phyloP scores from a whole-genome alignment of 176 grass and related monocot species.

The Avena insularis region DNA sequence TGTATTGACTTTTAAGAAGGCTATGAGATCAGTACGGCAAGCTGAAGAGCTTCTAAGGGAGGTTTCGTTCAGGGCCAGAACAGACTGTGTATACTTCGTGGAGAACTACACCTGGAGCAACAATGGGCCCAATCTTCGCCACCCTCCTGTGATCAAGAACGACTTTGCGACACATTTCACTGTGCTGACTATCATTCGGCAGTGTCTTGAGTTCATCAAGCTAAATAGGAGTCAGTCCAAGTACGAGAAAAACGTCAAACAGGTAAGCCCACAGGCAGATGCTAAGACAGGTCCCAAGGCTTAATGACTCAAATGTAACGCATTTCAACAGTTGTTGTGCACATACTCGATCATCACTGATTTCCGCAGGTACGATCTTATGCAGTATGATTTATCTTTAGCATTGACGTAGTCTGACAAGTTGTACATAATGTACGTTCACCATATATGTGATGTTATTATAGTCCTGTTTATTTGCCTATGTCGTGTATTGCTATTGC shows the following conservation, averaged over 20 bases:
- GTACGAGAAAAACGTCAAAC: constrained; percentile 2
- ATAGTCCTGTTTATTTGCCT: constrained; percentile 28
- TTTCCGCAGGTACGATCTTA: constrained; percentile 22
- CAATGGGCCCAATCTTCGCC: constrained; percentile 49
- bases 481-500: constrained; percentile 12
- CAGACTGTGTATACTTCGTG: constrained; percentile 84
- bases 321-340: constrained; percentile 24
- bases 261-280: not conserved
- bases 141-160: constrained; percentile 65
- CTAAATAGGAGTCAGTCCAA: constrained; percentile 61
- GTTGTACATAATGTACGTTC: constrained; percentile 27
- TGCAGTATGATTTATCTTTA: constrained; percentile 35
- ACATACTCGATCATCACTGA: constrained; percentile 12
- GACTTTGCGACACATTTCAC: constrained; percentile 88
- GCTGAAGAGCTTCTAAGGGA: constrained; percentile 77
- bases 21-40: constrained; percentile 60
- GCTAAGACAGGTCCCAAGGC: constrained; percentile 28
- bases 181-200: constrained; percentile 64
- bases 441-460: constrained; percentile 20
- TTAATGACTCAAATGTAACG: constrained; percentile 23
- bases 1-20: constrained; percentile 84
- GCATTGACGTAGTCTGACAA: constrained; percentile 37
- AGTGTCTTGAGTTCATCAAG: constrained; percentile 89
- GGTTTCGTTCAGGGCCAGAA: constrained; percentile 76
- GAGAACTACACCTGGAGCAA: constrained; percentile 78